Base-by-base conservation (phyloP, 2,329 filamentous ascomycete species). In the Xylaria sp. region DNA sequence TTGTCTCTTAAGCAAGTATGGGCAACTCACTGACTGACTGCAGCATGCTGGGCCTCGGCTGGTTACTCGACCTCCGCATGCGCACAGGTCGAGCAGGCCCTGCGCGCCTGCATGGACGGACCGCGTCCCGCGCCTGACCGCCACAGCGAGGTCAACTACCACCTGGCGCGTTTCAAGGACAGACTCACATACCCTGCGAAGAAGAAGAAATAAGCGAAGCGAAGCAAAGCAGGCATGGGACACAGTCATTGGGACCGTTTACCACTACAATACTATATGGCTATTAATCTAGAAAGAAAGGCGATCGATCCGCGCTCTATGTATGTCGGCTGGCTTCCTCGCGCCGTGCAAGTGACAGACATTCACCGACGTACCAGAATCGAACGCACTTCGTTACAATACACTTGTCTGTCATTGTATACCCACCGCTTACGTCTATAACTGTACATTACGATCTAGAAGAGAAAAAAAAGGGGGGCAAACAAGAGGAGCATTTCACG, bases 91-190 rank as follows among this genome's bases (percentile, higher is more conserved):
- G 85, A 88, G 74, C 79, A 79, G 58, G 79, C 84, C 56, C 77
- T 89, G 61, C 81, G 86, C 34, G 74, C 76, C 37, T 89, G 86
- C 76, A 96, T 97, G 91, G 93, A 97, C 78, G 83, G 83, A 58
- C 86, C 88, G 63, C 85, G 70, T 80, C 79, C 73, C 60, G 68
- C 76, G 10, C 71, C 74, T 55, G 70, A 73, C 37, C 83, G 84
- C 72, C 91, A 87, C 78, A 93, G 86, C 74, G 85, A 83, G 65
- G 92, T 97, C 83, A 97, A 97, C 78, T 92, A 92, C 80, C 92
- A 97, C 74, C 79, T 97, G 49, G 83, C 84, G 66, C 85, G 94
- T 79, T 95, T 79, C 83, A 87, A 77, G 82, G 88, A 70, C 82
- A 86, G 66, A 78, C 86, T 83, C 84, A 92, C 75, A n/a, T 76